A percentile compares a stretch with the other conserved stretches of the same genome.
Evolutionary conservation across 2,329 filamentous ascomycete species (phyloP).

Genomic region (Fonsecaea pedrosoi): DNA sequence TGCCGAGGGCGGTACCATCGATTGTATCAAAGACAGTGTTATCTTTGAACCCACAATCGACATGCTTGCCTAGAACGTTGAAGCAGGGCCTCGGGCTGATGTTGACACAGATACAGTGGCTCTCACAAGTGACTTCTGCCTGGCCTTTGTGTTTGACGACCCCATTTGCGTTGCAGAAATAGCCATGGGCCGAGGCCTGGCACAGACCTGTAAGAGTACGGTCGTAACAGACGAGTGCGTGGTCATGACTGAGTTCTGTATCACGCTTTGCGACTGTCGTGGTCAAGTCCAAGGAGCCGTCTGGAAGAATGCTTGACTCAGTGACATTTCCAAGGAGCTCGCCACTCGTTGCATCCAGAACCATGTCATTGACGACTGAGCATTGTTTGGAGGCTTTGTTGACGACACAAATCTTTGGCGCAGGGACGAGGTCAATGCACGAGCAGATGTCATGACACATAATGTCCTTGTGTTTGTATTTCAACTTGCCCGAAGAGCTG

Average conservation of each 20-base stretch:
- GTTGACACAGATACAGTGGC: slow-evolving; percentile 6
- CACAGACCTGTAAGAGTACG: neutral
- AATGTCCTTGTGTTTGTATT: neutral
- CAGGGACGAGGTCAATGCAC: slow-evolving; percentile 8
- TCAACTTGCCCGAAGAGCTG: slow-evolving; percentile 2
- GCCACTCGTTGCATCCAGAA: slow-evolving; percentile 2
- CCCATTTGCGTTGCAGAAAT: slow-evolving; percentile 6
- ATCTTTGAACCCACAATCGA: neutral
- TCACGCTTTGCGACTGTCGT: neutral
- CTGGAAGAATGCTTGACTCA: neutral
- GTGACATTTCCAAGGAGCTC: slow-evolving; percentile 3
- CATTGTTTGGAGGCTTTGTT: neutral
- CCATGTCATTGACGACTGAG: neutral
- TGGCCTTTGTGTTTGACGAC: neutral
- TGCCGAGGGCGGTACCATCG: slow-evolving; percentile 13
- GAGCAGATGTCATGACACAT: neutral
- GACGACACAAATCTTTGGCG: neutral
- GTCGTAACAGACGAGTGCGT: slow-evolving; percentile 9
- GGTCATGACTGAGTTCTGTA: neutral
- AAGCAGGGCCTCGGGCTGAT: slow-evolving; percentile 5
- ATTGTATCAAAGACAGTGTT: neutral
- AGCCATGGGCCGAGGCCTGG: neutral
- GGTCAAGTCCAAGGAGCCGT: slow-evolving; percentile 14
- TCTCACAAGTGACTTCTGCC: neutral
- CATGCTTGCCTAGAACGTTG: no score